phyloP scores from a whole-genome alignment of 73 alveolate species.

The Paramecium tetraurelia region DNA sequence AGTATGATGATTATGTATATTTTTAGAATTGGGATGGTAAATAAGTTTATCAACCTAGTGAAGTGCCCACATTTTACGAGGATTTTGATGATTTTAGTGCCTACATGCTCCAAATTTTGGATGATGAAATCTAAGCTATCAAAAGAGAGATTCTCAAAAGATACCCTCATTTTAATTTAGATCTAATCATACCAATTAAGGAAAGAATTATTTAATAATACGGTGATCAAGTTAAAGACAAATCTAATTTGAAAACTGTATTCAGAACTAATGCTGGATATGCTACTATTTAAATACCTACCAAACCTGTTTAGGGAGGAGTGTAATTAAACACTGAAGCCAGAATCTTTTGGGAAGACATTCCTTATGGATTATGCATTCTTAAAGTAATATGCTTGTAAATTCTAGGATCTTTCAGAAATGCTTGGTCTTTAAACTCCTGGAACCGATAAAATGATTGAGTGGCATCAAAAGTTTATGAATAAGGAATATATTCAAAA shows the following conservation, averaged over 20 bases:
- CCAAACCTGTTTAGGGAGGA: conserved; percentile 63
- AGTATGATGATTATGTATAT: not conserved
- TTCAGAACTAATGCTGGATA: conserved; percentile 82
- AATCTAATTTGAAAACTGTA: conserved; percentile 62
- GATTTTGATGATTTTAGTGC: conserved; percentile 80
- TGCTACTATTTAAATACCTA: conserved; percentile 69
- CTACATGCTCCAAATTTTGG: conserved; percentile 67
- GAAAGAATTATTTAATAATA: conserved; percentile 73
- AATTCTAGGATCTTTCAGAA: conserved; percentile 62
- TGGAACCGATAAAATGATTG: conserved; percentile 68
- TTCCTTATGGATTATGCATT: conserved; percentile 79
- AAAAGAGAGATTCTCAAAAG: conserved; percentile 63
- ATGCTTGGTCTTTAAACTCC: conserved; percentile 69
- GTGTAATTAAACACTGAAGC: conserved; percentile 68
- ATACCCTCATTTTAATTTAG: conserved; percentile 69
- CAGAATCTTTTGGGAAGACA: conserved; percentile 82
- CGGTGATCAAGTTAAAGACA: conserved; percentile 71
- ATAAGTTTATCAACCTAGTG: conserved; percentile 66
- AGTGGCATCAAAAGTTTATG: conserved; percentile 77
- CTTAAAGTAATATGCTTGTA: not conserved
- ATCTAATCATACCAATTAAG: conserved; percentile 70
- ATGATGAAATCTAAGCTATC: conserved; percentile 76
- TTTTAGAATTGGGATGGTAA: conserved; percentile 81
- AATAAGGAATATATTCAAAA: conserved; percentile 59
- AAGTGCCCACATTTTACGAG: conserved; percentile 77